Percentiles rank a stretch among this genome's conserved stretches.
Evolutionary conservation across 2,329 filamentous ascomycete species (phyloP).

Genomic region (Metarhizium sp.): DNA sequence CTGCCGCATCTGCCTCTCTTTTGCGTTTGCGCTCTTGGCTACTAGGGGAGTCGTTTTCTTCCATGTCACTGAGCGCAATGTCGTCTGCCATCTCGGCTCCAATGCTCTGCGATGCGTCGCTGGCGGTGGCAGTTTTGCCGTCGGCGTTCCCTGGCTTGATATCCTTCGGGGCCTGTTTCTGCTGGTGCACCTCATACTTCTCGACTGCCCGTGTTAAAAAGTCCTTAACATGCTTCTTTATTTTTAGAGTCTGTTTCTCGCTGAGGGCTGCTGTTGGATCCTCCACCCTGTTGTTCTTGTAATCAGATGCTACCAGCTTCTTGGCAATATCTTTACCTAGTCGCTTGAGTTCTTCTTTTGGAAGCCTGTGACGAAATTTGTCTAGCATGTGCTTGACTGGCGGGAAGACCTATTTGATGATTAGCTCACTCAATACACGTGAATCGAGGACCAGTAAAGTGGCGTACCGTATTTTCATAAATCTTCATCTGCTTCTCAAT

Average conservation of each 20-base stretch:
- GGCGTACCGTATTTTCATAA: constrained; percentile 81
- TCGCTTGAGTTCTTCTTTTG: constrained; percentile 63
- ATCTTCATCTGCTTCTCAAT: constrained; percentile 89
- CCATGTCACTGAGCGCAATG: constrained; percentile 32
- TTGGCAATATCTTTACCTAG: constrained; percentile 64
- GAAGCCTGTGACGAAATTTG: constrained; percentile 79
- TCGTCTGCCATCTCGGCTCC: constrained; percentile 25
- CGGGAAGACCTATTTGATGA: constrained; percentile 58
- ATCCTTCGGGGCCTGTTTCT: constrained; percentile 32
- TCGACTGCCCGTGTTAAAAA: constrained; percentile 79
- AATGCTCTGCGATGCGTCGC: constrained; percentile 4
- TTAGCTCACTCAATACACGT: neutral
- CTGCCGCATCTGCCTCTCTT: constrained; percentile 30
- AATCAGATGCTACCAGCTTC: constrained; percentile 85
- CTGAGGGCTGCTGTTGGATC: constrained; percentile 64
- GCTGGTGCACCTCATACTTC: constrained; percentile 62
- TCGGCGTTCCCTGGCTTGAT: constrained; percentile 8
- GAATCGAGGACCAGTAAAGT: constrained; percentile 9
- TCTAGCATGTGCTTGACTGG: constrained; percentile 79
- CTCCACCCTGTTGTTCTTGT: constrained; percentile 77
- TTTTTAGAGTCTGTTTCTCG: constrained; percentile 69
- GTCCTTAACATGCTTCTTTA: constrained; percentile 75
- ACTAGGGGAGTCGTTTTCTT: constrained; percentile 32
- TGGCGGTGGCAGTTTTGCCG: constrained; percentile 6
- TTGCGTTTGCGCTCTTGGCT: constrained; percentile 57